Base-by-base conservation (phyloP, 257 asterid genomes). In the Thymus mandschuricus region DNA sequence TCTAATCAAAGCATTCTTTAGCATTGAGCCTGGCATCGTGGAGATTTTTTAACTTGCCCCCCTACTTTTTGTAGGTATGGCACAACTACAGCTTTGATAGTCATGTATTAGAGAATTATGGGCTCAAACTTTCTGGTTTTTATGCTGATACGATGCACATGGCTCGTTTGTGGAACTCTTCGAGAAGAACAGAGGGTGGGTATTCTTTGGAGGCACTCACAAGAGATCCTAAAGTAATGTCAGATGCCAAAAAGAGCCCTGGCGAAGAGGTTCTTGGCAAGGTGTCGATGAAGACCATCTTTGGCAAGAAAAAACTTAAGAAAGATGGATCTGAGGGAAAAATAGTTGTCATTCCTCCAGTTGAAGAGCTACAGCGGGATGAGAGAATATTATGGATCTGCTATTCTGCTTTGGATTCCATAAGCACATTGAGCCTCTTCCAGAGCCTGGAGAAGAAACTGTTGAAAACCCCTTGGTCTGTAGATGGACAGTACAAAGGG, bases 121-220 rank as follows among this genome's bases (percentile, higher is more conserved):
- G 93, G 69, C 69, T 94, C 28, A 88, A 87, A 78, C 41, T 92
- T 62, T 80, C 88, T 74, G 99, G 99, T 57, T 95, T 95, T 82
- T 80, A 81, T 69, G 99, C 97, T 56, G 99, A 95, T 81, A 95
- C 99, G 5, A 92, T 95, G 98, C 99, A 95, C 86, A 92, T 92
- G 99, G 98, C 98, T 75, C 96, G 98, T 46, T 80, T 95, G 68
- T 92, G 97, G 95, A 84, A 95, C 81, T 92, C 99, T 30, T 83
- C 97, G 21, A 85, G 99, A 59, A 85, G 92, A 77, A 82, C 83
- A 2, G 84, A 77, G 56, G 99, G 99, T 41, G 99, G 99, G 46
- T 95, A 95, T 71, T 95, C 99, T 75, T 80, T 95, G 69, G 99
- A 95, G 84, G 95, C 99, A 60, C 98, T 95, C 65, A 84, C 97